Conservation (phyloP, 768 basidiomycete genomes). For the Epithele typhae region DNA sequence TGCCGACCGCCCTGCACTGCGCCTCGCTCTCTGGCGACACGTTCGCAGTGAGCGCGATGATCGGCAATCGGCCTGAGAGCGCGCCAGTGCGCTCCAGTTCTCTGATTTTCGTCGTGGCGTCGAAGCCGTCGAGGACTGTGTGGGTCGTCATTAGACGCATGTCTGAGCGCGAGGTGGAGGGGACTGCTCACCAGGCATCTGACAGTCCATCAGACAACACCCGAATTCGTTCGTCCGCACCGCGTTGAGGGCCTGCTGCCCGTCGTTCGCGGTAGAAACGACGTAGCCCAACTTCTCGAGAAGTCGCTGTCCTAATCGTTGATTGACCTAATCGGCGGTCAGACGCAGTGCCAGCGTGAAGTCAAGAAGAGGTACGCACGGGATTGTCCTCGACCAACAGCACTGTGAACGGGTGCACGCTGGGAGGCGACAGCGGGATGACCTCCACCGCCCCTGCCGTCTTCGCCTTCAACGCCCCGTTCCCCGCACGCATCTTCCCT, state of each 20-base stretch:
- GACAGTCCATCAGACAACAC: slow-evolving; percentile 27
- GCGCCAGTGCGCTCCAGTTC: slow-evolving; percentile 21
- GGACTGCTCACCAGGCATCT: slow-evolving; percentile 18
- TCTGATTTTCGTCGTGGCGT: slow-evolving; percentile 20
- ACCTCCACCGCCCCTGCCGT: not conserved
- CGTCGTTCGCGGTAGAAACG: slow-evolving; percentile 23
- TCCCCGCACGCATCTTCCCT: not conserved
- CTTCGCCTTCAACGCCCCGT: not conserved
- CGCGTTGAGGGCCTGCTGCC: slow-evolving; percentile 21
- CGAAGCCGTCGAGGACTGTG: slow-evolving; percentile 26
- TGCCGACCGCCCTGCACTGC: slow-evolving; percentile 23
- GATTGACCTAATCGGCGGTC: slow-evolving; percentile 20
- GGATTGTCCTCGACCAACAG: slow-evolving; percentile 26
- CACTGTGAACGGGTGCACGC: slow-evolving; percentile 5
- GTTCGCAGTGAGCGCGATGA: slow-evolving; percentile 27
- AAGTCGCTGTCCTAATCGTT: slow-evolving; percentile 22
- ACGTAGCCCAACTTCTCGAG: slow-evolving; percentile 25
- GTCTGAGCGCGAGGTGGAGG: not conserved
- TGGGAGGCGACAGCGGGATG: slow-evolving; percentile 1
- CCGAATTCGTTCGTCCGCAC: slow-evolving; percentile 12
- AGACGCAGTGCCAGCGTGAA: too few species aligned
- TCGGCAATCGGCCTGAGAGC: slow-evolving; percentile 20
- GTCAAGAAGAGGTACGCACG: slow-evolving; percentile 7
- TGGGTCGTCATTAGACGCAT: too few species aligned
- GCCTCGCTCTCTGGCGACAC: slow-evolving; percentile 25